These are phyloP conservation scores for Salix brachista DNA, from an alignment of 345 rosid species.

Conservation along the genomic window DNA sequence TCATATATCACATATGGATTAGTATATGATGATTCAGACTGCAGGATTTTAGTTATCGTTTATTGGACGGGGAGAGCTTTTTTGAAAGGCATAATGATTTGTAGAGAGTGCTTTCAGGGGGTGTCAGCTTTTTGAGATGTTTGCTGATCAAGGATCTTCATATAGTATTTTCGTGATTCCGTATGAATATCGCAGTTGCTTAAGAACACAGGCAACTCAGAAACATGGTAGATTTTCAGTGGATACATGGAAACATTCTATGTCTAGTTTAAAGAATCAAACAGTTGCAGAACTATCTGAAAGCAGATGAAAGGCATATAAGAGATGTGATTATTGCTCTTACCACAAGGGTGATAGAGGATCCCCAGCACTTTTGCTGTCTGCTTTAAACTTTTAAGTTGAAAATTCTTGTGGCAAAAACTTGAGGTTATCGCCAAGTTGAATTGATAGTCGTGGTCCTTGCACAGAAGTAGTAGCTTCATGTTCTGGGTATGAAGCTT, in stretches of 20 bases:
- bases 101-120: neutral
- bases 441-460: neutral
- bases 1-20: no score
- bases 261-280: neutral
- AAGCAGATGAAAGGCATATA: neutral
- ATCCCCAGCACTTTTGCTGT: neutral
- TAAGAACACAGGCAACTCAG: neutral
- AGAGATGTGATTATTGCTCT: neutral
- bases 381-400: neutral
- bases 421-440: neutral
- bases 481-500: neutral
- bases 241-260: neutral
- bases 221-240: neutral
- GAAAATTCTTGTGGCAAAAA: neutral
- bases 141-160: neutral
- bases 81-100: neutral
- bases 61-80: neutral
- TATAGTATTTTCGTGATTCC: neutral
- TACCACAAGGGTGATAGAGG: constrained; percentile 10
- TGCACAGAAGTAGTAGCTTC: neutral
- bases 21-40: neutral
- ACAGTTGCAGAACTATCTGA: neutral
- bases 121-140: neutral
- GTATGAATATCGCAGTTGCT: neutral
- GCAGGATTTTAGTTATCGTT: neutral